Evolutionary conservation across 2,329 filamentous ascomycete genomes (phyloP).

Genomic region (Cladosporium oxysporum): DNA sequence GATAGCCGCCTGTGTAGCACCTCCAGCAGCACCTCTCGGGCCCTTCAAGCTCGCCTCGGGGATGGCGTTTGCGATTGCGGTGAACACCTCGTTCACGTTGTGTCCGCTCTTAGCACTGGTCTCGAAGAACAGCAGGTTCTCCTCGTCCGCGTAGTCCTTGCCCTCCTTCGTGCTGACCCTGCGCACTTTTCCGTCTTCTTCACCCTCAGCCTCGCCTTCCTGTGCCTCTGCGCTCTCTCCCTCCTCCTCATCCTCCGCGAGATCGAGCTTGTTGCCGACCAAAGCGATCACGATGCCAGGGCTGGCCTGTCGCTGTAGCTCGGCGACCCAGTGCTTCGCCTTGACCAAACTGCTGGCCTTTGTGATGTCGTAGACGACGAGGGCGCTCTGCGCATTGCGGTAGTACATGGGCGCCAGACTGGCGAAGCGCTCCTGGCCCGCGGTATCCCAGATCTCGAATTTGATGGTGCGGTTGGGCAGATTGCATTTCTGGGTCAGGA

Average conservation of each 20-base stretch:
- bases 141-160: conserved; percentile 90
- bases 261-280: conserved; percentile 94
- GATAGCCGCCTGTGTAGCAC: conserved; percentile 59
- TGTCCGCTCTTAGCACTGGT: conserved; percentile 95
- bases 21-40: conserved; percentile 62
- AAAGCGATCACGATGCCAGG: conserved; percentile 96
- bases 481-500: conserved; percentile 98
- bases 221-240: conserved; percentile 48
- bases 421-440: conserved; percentile 95
- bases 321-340: conserved; percentile 98
- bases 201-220: conserved; percentile 51
- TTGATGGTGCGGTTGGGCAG: conserved; percentile 80
- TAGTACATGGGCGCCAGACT: conserved; percentile 99
- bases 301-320: conserved; percentile 92
- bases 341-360: conserved; percentile 94
- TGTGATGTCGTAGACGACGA: conserved; percentile 98
- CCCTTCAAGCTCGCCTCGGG: conserved; percentile 96
- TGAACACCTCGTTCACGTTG: conserved; percentile 95
- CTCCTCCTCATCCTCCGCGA: conserved; percentile 58
- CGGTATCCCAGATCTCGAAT: conserved; percentile 89
- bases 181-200: conserved; percentile 69
- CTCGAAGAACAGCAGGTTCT: conserved; percentile 93
- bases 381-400: conserved; percentile 94
- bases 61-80: conserved; percentile 96
- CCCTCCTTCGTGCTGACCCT: conserved; percentile 92